A percentile compares a stretch with the other conserved stretches of the same genome.
Evolutionary conservation across 495 filamentous ascomycete genomes (phyloP).

Genomic region (Pyrenula aspistea): DNA sequence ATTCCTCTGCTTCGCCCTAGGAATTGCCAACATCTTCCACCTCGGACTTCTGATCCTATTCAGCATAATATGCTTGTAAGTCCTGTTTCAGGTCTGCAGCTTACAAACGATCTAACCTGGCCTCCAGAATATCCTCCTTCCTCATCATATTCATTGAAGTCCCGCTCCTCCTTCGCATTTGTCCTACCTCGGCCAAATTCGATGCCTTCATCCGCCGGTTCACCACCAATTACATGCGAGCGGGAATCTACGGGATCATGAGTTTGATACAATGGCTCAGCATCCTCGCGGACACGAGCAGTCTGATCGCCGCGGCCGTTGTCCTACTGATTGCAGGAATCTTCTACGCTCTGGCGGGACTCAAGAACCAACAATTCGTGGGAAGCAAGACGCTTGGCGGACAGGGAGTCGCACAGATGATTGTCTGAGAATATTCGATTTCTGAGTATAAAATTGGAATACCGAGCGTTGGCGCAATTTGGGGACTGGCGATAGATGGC

Average conservation of each 20-base stretch:
- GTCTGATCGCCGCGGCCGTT: constrained; percentile 77
- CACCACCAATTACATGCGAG: constrained; percentile 94
- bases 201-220: constrained; percentile 84
- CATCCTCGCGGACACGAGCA: constrained; percentile 33
- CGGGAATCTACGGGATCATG: constrained; percentile 76
- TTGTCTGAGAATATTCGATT: constrained; percentile 45
- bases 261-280: constrained; percentile 75
- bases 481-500: not conserved
- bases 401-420: constrained; percentile 94
- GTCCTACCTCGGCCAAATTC: constrained; percentile 83
- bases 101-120: constrained; percentile 5
- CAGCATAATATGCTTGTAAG: constrained; percentile 76
- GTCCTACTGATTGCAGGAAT: constrained; percentile 61
- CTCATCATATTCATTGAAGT: constrained; percentile 95
- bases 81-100: constrained; percentile 4
- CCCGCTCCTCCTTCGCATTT: constrained; percentile 92
- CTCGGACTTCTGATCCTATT: constrained; percentile 64
- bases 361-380: constrained; percentile 90
- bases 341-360: constrained; percentile 74
- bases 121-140: constrained; percentile 57
- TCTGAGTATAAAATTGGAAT: not conserved
- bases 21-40: constrained; percentile 82
- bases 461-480: not conserved
- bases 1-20: constrained; percentile 87
- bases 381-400: constrained; percentile 96